Percentiles rank a stretch among this genome's conserved stretches.
Evolutionary conservation across 2,329 filamentous ascomycete species (phyloP).

Genomic region (Talaromyces sp.): DNA sequence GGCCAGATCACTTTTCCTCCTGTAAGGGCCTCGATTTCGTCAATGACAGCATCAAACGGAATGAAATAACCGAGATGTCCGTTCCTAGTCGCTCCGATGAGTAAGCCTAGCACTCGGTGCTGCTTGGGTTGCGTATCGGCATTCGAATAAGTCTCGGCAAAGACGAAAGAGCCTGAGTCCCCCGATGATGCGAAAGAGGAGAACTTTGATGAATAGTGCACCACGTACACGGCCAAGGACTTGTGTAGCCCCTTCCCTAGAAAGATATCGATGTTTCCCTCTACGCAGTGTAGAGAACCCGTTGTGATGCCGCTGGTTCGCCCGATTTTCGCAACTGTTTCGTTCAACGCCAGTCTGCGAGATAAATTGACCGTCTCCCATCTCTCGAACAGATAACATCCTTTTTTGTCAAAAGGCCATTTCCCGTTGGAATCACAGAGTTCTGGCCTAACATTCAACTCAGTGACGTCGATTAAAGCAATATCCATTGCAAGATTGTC

Average conservation of each 20-base stretch:
- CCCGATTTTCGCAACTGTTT: background rate
- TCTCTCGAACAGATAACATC: background rate
- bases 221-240: background rate
- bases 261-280: background rate
- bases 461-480: background rate
- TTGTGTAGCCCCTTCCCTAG: background rate
- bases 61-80: background rate
- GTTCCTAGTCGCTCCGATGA: background rate
- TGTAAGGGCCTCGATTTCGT: background rate
- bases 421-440: background rate
- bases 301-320: background rate
- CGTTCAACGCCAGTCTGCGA: background rate
- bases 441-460: background rate
- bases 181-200: background rate
- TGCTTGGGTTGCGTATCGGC: no score
- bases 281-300: background rate
- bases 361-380: background rate
- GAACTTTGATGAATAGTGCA: background rate
- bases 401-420: background rate
- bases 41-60: background rate
- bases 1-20: conserved; percentile 5
- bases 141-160: background rate
- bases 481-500: background rate
- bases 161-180: background rate
- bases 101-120: background rate